phyloP scores from a whole-genome alignment of 2,329 filamentous ascomycete genomes.

The Intubia oerlemansii region DNA sequence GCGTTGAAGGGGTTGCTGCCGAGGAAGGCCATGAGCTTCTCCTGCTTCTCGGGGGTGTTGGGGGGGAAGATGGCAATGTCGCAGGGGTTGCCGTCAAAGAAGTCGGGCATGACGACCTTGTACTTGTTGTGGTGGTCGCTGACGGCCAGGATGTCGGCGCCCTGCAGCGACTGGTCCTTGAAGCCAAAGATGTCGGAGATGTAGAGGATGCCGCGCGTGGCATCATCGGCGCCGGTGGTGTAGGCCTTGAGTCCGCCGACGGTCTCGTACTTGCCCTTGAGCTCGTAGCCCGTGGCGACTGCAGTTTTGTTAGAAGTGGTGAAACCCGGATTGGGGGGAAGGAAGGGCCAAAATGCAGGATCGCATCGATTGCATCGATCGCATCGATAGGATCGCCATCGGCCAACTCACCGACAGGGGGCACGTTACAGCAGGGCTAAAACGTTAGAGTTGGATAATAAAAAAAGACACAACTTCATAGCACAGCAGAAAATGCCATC shows the following conservation, averaged over 20 bases:
- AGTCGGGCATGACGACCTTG: conserved; percentile 79
- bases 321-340: too few relatives aligned
- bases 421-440: conserved; percentile 22
- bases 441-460: too few relatives aligned
- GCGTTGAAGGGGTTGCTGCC: conserved; percentile 24
- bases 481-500: too few relatives aligned
- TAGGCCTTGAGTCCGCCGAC: conserved; percentile 26
- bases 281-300: conserved; percentile 19
- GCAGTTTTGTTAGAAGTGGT: neutral
- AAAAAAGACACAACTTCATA: too few relatives aligned
- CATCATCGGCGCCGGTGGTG: conserved; percentile 22
- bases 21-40: conserved; percentile 37
- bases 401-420: conserved; percentile 19
- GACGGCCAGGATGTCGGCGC: conserved; percentile 41
- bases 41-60: conserved; percentile 39
- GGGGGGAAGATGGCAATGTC: conserved; percentile 30
- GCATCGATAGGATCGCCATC: too few relatives aligned
- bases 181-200: conserved; percentile 51
- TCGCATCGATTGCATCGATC: neutral
- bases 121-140: conserved; percentile 42
- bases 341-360: too few relatives aligned
- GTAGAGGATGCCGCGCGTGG: conserved; percentile 35
- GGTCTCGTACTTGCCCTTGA: conserved; percentile 23
- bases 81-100: conserved; percentile 56
- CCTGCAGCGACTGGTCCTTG: conserved; percentile 48